These are phyloP conservation scores for Mucor racemosus DNA, from an alignment of 371 early-diverging fungal species.

Conservation along the genomic window DNA sequence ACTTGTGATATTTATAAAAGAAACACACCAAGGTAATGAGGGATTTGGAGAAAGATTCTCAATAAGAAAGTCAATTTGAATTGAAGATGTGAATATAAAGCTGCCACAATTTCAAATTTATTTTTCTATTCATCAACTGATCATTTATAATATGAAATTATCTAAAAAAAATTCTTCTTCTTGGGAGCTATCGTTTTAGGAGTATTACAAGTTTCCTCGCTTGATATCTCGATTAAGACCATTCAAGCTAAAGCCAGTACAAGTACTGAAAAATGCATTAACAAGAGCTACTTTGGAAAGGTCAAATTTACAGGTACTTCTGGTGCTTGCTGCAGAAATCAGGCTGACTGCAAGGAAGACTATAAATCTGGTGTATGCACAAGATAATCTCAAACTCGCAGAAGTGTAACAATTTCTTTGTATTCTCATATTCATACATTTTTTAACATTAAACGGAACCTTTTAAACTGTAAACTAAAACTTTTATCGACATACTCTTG, in stretches of 20 bases:
- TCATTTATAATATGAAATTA: background rate
- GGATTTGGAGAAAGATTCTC: background rate
- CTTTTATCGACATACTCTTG: background rate
- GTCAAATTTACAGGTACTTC: constrained; percentile 9
- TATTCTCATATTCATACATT: background rate
- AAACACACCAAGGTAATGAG: background rate
- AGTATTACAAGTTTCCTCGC: background rate
- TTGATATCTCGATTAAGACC: background rate
- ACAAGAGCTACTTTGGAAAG: constrained; percentile 21
- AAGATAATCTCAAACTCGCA: background rate
- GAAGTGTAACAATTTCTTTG: background rate
- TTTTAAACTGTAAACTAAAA: background rate
- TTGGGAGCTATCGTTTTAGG: background rate
- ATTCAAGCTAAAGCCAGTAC: background rate
- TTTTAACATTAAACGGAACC: background rate
- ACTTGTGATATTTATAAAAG: background rate
- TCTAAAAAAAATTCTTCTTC: background rate
- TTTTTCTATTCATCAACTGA: background rate
- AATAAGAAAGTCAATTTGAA: background rate
- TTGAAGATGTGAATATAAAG: background rate
- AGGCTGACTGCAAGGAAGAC: constrained; percentile 18
- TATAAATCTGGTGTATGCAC: constrained; percentile 16
- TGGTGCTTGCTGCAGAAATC: constrained; percentile 20
- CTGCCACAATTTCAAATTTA: background rate
- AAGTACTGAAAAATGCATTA: background rate